A percentile compares a stretch with the other conserved stretches of the same genome.
Evolutionary conservation across 2,329 filamentous ascomycete genomes (phyloP).

Genomic region (Thielaviopsis ethacetica): DNA sequence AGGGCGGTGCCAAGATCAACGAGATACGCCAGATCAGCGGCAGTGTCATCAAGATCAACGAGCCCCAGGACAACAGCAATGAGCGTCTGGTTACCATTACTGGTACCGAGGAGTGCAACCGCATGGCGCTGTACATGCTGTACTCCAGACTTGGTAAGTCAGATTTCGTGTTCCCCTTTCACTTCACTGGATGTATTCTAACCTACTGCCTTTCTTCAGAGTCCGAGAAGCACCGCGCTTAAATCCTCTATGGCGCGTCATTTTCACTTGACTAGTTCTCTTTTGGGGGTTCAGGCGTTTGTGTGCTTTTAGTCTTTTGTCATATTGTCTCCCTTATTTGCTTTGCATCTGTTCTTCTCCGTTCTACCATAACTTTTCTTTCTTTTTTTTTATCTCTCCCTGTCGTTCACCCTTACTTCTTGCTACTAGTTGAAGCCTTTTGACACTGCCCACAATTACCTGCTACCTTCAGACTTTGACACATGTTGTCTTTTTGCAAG

Average conservation of each 20-base stretch:
- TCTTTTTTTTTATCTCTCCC: slow-evolving; percentile 1
- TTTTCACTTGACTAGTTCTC: not conserved
- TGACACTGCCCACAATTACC: not conserved
- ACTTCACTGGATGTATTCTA: not conserved
- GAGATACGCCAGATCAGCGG: slow-evolving; percentile 94
- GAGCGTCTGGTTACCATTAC: slow-evolving; percentile 95
- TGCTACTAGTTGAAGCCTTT: not conserved
- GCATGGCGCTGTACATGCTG: slow-evolving; percentile 99
- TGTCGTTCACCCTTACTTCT: not conserved
- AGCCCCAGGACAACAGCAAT: slow-evolving; percentile 97
- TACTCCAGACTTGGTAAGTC: slow-evolving; percentile 82
- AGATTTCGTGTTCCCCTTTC: not conserved
- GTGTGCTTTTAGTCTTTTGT: slow-evolving; percentile 10
- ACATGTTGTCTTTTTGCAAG: not conserved
- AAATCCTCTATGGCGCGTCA: slow-evolving; percentile 11
- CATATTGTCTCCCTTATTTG: not conserved
- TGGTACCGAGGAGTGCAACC: slow-evolving; percentile 94
- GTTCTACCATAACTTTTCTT: not conserved
- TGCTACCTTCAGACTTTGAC: not conserved
- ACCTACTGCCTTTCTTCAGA: slow-evolving; percentile 17
- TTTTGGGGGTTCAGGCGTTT: slow-evolving; percentile 11
- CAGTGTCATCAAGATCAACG: slow-evolving; percentile 99
- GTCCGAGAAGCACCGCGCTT: slow-evolving; percentile 30
- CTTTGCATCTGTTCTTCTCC: not conserved
- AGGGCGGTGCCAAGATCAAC: slow-evolving; percentile 97